Conservation (phyloP, 306 rosid species). For the Casuarina cunninghamiana region DNA sequence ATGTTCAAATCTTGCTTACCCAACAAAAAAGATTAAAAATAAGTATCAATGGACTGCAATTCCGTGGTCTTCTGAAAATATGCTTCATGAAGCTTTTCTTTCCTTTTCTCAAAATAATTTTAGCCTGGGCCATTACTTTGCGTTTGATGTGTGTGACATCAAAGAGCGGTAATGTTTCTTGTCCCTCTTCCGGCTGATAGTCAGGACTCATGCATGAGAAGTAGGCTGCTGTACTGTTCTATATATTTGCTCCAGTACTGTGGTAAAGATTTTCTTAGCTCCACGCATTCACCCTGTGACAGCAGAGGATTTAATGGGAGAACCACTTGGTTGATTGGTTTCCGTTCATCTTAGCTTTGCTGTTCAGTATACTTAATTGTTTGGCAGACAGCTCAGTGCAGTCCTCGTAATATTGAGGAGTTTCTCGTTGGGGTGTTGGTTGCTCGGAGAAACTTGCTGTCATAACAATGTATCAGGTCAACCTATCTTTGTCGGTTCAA, state of each 20-base stretch:
- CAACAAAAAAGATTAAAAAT: not conserved
- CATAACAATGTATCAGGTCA: not conserved
- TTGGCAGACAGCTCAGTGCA: not conserved
- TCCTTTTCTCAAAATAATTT: not conserved
- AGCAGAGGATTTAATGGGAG: not conserved
- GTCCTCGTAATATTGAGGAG: not conserved
- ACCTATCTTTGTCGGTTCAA: not conserved
- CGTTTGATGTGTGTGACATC: not conserved
- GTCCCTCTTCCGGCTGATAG: not conserved
- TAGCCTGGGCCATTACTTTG: not conserved
- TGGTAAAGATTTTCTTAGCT: not conserved
- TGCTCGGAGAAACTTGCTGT: not conserved
- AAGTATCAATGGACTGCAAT: not conserved
- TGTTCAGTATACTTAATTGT: not conserved
- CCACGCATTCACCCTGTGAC: too few relatives aligned
- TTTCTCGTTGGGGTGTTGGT: not conserved
- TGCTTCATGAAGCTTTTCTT: not conserved
- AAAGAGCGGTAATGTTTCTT: not conserved
- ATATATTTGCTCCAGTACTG: too few relatives aligned
- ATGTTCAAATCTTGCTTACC: not conserved
- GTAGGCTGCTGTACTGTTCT: not conserved
- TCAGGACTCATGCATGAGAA: not conserved
- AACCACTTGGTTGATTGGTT: not conserved
- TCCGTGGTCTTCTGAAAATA: not conserved
- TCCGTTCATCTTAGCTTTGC: not conserved